Percentiles rank a stretch among this genome's conserved stretches.
Evolutionary conservation across 2,329 filamentous ascomycete species (phyloP).

Genomic region (Arthroderma sp.): DNA sequence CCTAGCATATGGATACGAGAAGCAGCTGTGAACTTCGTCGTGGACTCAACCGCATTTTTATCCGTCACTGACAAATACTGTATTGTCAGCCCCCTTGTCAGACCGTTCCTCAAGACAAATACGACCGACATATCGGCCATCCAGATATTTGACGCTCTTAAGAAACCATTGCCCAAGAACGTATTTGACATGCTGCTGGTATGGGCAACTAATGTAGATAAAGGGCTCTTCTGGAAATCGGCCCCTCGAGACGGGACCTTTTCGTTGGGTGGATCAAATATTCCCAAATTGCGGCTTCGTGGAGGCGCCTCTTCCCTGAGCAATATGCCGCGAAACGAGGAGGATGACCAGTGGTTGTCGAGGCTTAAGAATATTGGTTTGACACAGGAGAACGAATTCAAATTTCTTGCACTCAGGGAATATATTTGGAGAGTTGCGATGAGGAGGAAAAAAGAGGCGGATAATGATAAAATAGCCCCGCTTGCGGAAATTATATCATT

Average conservation of each 20-base stretch:
- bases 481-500: slow-evolving; percentile 63
- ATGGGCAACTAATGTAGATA: slow-evolving; percentile 74
- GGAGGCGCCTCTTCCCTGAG: slow-evolving; percentile 37
- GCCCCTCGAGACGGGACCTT: slow-evolving; percentile 59
- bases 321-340: slow-evolving; percentile 64
- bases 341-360: slow-evolving; percentile 87
- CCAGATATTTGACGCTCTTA: slow-evolving; percentile 66
- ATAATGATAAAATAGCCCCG: slow-evolving; percentile 23
- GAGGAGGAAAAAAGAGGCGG: slow-evolving; percentile 47
- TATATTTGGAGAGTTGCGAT: slow-evolving; percentile 81
- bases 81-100: slow-evolving; percentile 66
- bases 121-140: slow-evolving; percentile 60
- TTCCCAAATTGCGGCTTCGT: slow-evolving; percentile 44
- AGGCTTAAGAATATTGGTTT: slow-evolving; percentile 77
- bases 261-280: slow-evolving; percentile 49
- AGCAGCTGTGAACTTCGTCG: slow-evolving; percentile 71
- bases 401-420: slow-evolving; percentile 72
- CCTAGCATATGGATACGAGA: slow-evolving; percentile 94
- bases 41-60: slow-evolving; percentile 61
- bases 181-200: slow-evolving; percentile 75
- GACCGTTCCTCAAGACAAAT: slow-evolving; percentile 66
- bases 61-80: slow-evolving; percentile 72
- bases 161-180: slow-evolving; percentile 63
- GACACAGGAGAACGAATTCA: slow-evolving; percentile 71
- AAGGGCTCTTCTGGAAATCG: slow-evolving; percentile 76